Conservation (phyloP, 768 basidiomycete genomes). For the Tulasnella sp. region DNA sequence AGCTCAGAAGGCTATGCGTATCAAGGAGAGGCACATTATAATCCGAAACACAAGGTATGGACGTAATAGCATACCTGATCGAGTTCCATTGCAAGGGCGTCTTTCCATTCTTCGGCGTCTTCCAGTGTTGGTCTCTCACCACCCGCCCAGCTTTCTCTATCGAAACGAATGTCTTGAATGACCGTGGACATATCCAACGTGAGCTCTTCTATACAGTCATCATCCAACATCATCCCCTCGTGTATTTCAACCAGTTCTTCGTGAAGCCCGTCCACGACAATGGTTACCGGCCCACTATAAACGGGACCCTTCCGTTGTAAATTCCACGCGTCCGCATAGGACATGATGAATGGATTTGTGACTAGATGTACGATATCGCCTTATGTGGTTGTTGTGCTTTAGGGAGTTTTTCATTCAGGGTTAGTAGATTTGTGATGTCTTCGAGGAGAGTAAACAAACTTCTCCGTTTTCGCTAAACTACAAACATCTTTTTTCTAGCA, state of each 20-base stretch:
- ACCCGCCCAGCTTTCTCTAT: not conserved
- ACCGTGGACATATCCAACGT: not conserved
- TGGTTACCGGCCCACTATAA: conserved; percentile 1
- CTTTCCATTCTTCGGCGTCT: conserved; percentile 2
- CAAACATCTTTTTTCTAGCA: too few relatives aligned
- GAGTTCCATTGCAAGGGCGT: conserved; percentile 8
- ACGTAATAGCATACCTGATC: not conserved
- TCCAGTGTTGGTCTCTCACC: not conserved
- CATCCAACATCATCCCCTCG: conserved; percentile 3
- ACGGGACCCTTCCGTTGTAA: not conserved
- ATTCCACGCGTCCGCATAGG: conserved; percentile 13
- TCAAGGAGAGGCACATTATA: not conserved
- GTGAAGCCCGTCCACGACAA: conserved; percentile 9
- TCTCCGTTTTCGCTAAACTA: too few relatives aligned
- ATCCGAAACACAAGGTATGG: not conserved
- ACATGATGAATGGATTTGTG: not conserved
- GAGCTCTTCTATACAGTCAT: not conserved
- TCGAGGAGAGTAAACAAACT: too few relatives aligned
- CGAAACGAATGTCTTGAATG: not conserved
- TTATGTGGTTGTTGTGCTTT: too few relatives aligned
- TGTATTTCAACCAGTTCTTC: conserved; percentile 7
- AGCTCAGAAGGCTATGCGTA: not conserved
- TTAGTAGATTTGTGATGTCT: too few relatives aligned
- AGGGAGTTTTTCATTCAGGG: too few relatives aligned
- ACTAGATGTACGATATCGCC: too few relatives aligned